Evolutionary conservation across 2,329 filamentous ascomycete genomes (phyloP).

Genomic region (Pestalotiopsis sp.): DNA sequence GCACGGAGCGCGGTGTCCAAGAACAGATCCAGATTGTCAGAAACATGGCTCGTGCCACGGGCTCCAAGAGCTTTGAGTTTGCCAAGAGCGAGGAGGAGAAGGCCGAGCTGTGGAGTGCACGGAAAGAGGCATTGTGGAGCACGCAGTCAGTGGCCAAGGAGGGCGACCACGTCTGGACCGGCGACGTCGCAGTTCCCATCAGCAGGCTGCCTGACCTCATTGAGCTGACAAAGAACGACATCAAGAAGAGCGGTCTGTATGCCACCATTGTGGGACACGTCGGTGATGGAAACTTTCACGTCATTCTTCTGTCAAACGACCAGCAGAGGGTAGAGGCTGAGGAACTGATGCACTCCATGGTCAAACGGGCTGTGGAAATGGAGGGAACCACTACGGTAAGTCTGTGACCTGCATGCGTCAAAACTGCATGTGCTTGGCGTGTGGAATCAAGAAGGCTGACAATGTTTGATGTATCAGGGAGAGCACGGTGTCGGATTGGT

Average conservation of each 20-base stretch:
- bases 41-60: slow-evolving; percentile 42
- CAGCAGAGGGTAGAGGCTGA: slow-evolving; percentile 68
- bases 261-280: slow-evolving; percentile 72
- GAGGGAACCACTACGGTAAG: slow-evolving; percentile 78
- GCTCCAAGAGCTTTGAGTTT: slow-evolving; percentile 76
- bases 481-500: slow-evolving; percentile 85
- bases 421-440: background rate
- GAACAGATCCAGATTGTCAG: slow-evolving; percentile 65
- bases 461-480: slow-evolving; percentile 46
- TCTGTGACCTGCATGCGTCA: slow-evolving; percentile 1
- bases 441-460: slow-evolving; percentile 14
- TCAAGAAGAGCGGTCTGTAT: slow-evolving; percentile 58
- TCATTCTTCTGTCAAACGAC: slow-evolving; percentile 65
- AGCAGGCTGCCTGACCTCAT: slow-evolving; percentile 74
- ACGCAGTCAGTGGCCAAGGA: slow-evolving; percentile 68
- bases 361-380: slow-evolving; percentile 81
- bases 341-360: slow-evolving; percentile 78
- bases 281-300: slow-evolving; percentile 79
- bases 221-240: slow-evolving; percentile 71
- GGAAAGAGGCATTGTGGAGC: slow-evolving; percentile 84
- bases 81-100: slow-evolving; percentile 71
- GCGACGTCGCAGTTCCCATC: slow-evolving; percentile 84
- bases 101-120: slow-evolving; percentile 77
- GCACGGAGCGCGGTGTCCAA: slow-evolving; percentile 68
- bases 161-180: slow-evolving; percentile 80